A percentile compares a stretch with the other conserved stretches of the same genome.
phyloP scores from a whole-genome alignment of 306 rosid genomes.

The Acacia confusa region DNA sequence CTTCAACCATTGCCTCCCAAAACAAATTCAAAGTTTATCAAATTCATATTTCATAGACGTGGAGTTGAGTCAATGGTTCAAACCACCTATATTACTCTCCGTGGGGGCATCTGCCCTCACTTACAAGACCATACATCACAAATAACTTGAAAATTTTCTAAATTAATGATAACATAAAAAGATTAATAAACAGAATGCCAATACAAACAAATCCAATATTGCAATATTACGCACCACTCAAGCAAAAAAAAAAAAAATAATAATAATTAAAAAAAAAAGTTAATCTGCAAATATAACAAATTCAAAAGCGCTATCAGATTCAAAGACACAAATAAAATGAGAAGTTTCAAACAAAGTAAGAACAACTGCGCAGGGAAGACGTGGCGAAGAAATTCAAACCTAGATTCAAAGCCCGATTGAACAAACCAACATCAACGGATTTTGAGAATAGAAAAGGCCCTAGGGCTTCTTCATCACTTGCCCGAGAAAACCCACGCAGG shows the following conservation, averaged over 20 bases:
- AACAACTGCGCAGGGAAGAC: not conserved
- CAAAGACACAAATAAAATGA: not conserved
- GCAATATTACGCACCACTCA: not conserved
- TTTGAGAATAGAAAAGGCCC: not conserved
- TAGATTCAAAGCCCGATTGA: not conserved
- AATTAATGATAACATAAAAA: too few species aligned
- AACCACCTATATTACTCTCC: not conserved
- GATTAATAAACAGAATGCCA: not conserved
- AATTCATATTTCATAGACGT: not conserved
- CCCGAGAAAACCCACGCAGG: not conserved
- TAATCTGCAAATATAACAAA: not conserved
- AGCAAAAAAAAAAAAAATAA: not conserved
- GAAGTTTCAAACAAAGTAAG: not conserved
- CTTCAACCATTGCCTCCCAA: not conserved
- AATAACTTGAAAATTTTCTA: not conserved
- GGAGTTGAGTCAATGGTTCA: not conserved
- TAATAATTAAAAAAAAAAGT: too few species aligned
- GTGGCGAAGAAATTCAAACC: not conserved
- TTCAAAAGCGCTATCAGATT: not conserved
- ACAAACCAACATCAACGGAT: not conserved
- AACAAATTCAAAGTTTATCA: not conserved
- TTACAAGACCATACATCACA: too few species aligned
- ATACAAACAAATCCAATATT: not conserved
- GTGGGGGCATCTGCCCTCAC: not conserved
- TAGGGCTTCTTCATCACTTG: not conserved